phyloP scores from a whole-genome alignment of 352 stramenopile species.

The Phytophthora constricta region DNA sequence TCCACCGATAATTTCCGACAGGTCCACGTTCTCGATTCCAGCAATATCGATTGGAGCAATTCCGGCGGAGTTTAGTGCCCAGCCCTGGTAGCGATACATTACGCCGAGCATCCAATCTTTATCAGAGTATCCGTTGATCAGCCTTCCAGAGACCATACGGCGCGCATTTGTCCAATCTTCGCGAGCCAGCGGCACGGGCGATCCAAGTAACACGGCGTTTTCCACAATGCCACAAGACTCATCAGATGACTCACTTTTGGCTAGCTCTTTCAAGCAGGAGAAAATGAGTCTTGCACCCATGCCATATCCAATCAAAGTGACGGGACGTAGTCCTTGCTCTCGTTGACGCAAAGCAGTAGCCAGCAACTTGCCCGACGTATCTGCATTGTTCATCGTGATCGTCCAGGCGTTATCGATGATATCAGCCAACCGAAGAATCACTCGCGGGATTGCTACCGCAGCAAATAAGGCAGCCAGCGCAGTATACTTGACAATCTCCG shows the following conservation, averaged over 20 bases:
- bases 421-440: slow-evolving; percentile 68
- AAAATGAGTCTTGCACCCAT: slow-evolving; percentile 92
- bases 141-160: slow-evolving; percentile 77
- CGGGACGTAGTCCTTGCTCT: slow-evolving; percentile 81
- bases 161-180: slow-evolving; percentile 78
- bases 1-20: slow-evolving; percentile 79
- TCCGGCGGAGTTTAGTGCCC: slow-evolving; percentile 78
- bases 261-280: slow-evolving; percentile 88
- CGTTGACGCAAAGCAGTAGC: slow-evolving; percentile 66
- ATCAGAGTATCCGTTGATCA: slow-evolving; percentile 92
- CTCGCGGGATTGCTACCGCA: slow-evolving; percentile 74
- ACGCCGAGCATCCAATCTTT: slow-evolving; percentile 92
- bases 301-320: slow-evolving; percentile 90
- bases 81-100: slow-evolving; percentile 91
- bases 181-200: slow-evolving; percentile 60
- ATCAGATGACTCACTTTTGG: slow-evolving; percentile 57
- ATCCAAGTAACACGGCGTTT: slow-evolving; percentile 88
- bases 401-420: slow-evolving; percentile 91
- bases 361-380: slow-evolving; percentile 79
- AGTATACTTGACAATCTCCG: slow-evolving; percentile 81
- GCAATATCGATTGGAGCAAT: slow-evolving; percentile 69
- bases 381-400: slow-evolving; percentile 77
- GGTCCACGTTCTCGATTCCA: slow-evolving; percentile 85
- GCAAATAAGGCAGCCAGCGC: slow-evolving; percentile 76
- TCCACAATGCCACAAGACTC: slow-evolving; percentile 85